These are phyloP conservation scores for Saururus chinensis DNA, from an alignment of 164 flowering plant species.

Conservation along the genomic window DNA sequence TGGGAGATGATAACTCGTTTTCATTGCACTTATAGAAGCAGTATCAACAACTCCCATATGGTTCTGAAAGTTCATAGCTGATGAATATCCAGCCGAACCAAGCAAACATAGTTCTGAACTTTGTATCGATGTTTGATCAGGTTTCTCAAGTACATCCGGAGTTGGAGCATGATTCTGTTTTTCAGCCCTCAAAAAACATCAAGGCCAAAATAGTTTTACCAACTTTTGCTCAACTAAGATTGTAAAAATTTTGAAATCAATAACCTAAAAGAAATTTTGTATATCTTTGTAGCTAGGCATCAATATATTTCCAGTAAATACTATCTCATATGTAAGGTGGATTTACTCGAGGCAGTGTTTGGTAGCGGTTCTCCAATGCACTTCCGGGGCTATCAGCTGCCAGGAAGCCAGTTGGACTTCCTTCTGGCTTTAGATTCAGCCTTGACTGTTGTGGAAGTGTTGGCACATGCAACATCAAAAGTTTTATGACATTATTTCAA, in stretches of 20 bases:
- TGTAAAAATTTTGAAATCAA: no score
- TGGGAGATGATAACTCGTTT: slow-evolving; percentile 25
- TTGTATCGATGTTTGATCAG: slow-evolving; percentile 29
- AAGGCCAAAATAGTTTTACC: neutral
- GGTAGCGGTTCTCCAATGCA: neutral
- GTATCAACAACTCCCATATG: slow-evolving; percentile 23
- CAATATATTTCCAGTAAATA: no score
- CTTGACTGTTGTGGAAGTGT: neutral
- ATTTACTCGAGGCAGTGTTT: no score
- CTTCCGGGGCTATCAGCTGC: neutral
- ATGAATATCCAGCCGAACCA: slow-evolving; percentile 21
- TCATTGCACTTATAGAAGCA: slow-evolving; percentile 24
- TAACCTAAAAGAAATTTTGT: no score
- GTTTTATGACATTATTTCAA: no score
- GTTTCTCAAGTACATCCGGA: slow-evolving; percentile 15
- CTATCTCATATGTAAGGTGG: no score
- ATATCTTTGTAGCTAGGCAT: neutral
- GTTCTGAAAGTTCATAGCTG: slow-evolving; percentile 21
- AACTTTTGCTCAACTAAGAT: neutral
- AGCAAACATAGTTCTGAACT: slow-evolving; percentile 29
- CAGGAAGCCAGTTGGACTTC: neutral
- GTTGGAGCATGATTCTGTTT: slow-evolving; percentile 22
- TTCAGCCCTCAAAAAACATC: neutral
- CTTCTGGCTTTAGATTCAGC: neutral
- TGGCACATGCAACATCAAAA: no score